These are phyloP conservation scores for Cercospora zeina DNA, from an alignment of 2,329 filamentous ascomycete species.

Conservation along the genomic window DNA sequence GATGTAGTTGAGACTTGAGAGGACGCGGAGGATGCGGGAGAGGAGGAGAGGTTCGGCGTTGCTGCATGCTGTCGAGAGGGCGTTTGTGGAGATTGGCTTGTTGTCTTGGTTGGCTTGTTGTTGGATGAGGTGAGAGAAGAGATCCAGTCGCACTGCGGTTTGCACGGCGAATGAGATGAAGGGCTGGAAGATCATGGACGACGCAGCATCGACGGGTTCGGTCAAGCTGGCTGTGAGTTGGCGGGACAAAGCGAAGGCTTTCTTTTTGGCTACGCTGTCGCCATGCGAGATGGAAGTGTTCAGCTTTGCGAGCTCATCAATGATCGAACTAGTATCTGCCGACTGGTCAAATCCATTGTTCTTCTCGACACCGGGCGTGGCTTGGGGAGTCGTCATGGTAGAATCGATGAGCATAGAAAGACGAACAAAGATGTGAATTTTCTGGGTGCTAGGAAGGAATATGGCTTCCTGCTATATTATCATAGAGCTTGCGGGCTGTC, in stretches of 20 bases:
- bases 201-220: conserved; percentile 12
- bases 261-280: neutral
- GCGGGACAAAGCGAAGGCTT: conserved; percentile 6
- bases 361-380: neutral
- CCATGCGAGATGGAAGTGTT: conserved; percentile 6
- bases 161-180: conserved; percentile 16
- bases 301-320: neutral
- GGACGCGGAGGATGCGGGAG: neutral
- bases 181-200: conserved; percentile 12
- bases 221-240: conserved; percentile 15
- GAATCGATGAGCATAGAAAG: neutral
- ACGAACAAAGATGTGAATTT: neutral
- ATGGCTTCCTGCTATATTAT: neutral
- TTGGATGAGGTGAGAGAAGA: conserved; percentile 11
- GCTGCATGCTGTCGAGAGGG: neutral
- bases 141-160: conserved; percentile 13
- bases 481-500: neutral
- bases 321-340: neutral
- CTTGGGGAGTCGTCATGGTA: neutral
- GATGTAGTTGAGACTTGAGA: neutral
- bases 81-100: neutral
- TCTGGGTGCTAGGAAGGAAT: neutral
- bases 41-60: neutral
- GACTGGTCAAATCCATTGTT: neutral
- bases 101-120: neutral